Conservation (phyloP, 2,329 filamentous ascomycete genomes). For the Cladosporium sp. region DNA sequence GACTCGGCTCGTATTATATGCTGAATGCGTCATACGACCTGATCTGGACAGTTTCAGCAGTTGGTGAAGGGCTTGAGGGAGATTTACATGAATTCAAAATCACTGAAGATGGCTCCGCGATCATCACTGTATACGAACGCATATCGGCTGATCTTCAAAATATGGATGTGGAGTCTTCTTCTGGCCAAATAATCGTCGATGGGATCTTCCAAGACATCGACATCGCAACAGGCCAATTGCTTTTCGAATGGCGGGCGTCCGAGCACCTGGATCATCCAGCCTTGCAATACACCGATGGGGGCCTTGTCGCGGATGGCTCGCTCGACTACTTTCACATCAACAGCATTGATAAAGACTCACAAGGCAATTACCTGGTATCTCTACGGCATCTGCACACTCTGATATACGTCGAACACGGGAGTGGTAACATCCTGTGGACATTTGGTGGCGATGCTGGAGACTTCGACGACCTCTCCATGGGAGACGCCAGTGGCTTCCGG, state of each 20-base stretch:
- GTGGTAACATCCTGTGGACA: slow-evolving; percentile 48
- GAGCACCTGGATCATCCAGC: slow-evolving; percentile 40
- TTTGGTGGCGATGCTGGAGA: slow-evolving; percentile 28
- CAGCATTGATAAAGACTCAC: slow-evolving; percentile 47
- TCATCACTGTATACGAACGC: slow-evolving; percentile 36
- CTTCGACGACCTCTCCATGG: slow-evolving; percentile 26
- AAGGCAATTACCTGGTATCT: slow-evolving; percentile 52
- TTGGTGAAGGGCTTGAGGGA: slow-evolving; percentile 30
- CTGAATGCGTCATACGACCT: slow-evolving; percentile 28
- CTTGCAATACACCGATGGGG: background rate
- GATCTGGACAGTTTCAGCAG: slow-evolving; percentile 34
- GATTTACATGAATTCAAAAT: slow-evolving; percentile 43
- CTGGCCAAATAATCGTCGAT: slow-evolving; percentile 31
- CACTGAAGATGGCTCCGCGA: slow-evolving; percentile 36
- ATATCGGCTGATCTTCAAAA: slow-evolving; percentile 7
- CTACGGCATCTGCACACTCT: slow-evolving; percentile 46
- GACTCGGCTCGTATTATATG: slow-evolving; percentile 26
- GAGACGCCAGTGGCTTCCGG: slow-evolving; percentile 20
- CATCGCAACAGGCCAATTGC: slow-evolving; percentile 9
- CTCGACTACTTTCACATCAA: slow-evolving; percentile 53
- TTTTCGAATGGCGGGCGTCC: slow-evolving; percentile 26
- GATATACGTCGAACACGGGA: slow-evolving; percentile 41
- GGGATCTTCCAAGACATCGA: slow-evolving; percentile 27
- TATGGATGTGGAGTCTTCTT: slow-evolving; percentile 22
- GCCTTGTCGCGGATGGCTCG: slow-evolving; percentile 14